Base-by-base conservation (phyloP, 2,329 filamentous ascomycete genomes). In the Colletotrichum siamense region DNA sequence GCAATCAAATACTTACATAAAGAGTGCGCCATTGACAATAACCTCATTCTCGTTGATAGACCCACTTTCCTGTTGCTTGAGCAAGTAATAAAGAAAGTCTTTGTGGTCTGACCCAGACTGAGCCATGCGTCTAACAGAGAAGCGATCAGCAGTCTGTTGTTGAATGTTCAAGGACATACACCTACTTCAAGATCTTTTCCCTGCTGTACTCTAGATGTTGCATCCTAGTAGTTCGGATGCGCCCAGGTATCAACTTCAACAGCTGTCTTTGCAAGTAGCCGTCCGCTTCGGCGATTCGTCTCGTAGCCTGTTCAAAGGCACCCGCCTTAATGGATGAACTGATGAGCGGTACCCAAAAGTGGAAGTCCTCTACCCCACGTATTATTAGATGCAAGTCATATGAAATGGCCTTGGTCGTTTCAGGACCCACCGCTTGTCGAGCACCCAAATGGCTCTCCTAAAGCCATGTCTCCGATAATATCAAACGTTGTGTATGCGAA, bases 401-500 rank as follows among this genome's bases (percentile, higher is more conserved):
- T 8, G 9, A 16, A 7, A 18, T 7, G 28, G 9, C 10, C 9
- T 34, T 1, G 7, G n/a, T 63, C 30, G 30, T 15, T 6, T 24
- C 3, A 36, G 1, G 18, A 32, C 59, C 28, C 13, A 36, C 30
- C 30, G 32, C 18, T 63, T 12, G 59, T 36, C 59, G 36, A 79
- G 78, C 82, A 85, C 8, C 81, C 82, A 77, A 87, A 88, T 2
- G 85, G 83, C 73, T 87, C 84, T 13, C 86, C 87, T 77, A 89
- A 88, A 0, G 87, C 84, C 73, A 89, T 83, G 77, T 88, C 87
- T 26, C 86, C 86, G 65, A 86, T 84, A 49, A 87, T 82, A 78
- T 87, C 86, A 77, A 87, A 86, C 5, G 85, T 83, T 7, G 82
- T 80, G 76, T 82, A 85, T 69, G 84, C 83, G 73, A 79, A 82